These are phyloP conservation scores for Carex scoparia DNA, from an alignment of 176 grass and related monocot genomes.

Conservation along the genomic window DNA sequence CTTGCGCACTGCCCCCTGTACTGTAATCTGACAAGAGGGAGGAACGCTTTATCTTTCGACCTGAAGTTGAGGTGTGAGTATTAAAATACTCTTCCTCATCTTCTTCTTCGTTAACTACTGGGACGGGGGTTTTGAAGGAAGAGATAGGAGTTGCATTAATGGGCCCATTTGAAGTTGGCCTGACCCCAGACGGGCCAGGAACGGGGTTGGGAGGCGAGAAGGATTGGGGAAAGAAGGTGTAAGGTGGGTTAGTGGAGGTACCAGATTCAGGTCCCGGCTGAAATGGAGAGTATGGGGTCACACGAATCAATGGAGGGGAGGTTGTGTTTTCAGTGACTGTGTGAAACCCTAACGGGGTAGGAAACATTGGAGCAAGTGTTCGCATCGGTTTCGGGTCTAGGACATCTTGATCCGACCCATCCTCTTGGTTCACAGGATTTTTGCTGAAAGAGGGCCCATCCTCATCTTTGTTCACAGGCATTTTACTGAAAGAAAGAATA, in stretches of 20 bases:
- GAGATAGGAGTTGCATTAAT: constrained; percentile 55
- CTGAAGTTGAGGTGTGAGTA: constrained; percentile 49
- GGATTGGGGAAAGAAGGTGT: constrained; percentile 1
- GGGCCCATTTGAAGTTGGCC: constrained; percentile 27
- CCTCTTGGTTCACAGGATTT: constrained; percentile 5
- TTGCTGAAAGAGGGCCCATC: background rate
- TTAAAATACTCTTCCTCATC: constrained; percentile 33
- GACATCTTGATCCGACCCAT: constrained; percentile 42
- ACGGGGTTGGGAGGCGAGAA: background rate
- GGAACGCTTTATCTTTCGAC: constrained; percentile 47
- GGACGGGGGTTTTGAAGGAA: constrained; percentile 29
- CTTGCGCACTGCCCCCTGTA: background rate
- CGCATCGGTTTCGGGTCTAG: constrained; percentile 69
- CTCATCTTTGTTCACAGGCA: background rate
- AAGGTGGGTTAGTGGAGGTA: background rate
- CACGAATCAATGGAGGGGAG: constrained; percentile 47
- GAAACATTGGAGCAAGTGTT: constrained; percentile 86
- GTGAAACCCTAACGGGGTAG: constrained; percentile 58
- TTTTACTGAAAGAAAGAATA: constrained; percentile 6
- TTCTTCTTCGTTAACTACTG: constrained; percentile 25
- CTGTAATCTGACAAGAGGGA: constrained; percentile 28
- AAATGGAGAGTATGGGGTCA: constrained; percentile 42
- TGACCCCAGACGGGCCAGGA: constrained; percentile 6
- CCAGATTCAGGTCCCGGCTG: constrained; percentile 9
- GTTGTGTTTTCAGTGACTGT: constrained; percentile 42